These are phyloP conservation scores for Saccharomyces hybrid DNA, from an alignment of 1,139 yeast species.

Conservation along the genomic window DNA sequence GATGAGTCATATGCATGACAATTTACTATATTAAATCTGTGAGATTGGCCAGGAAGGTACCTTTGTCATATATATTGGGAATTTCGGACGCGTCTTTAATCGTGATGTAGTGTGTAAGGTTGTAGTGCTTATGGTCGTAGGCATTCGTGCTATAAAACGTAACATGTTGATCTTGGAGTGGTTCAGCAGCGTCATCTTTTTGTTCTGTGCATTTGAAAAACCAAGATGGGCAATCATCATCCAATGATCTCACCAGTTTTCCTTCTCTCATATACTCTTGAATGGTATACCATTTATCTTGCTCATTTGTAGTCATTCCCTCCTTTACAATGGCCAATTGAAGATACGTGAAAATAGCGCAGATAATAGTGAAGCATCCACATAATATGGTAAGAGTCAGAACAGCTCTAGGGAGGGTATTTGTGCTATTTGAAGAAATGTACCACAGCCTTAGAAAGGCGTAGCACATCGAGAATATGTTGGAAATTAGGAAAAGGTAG, in stretches of 20 bases:
- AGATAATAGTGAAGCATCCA: constrained; percentile 44
- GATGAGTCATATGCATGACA: background rate
- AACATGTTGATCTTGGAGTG: background rate
- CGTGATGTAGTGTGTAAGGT: constrained; percentile 10
- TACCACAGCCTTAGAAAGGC: constrained; percentile 39
- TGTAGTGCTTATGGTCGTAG: constrained; percentile 20
- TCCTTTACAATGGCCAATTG: constrained; percentile 57
- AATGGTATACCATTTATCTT: constrained; percentile 73
- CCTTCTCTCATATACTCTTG: constrained; percentile 51
- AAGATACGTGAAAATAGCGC: constrained; percentile 48
- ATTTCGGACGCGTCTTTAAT: constrained; percentile 14
- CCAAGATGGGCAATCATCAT: constrained; percentile 4
- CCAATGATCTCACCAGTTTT: constrained; percentile 26
- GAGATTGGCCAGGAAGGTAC: constrained; percentile 17
- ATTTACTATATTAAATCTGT: constrained; percentile 6
- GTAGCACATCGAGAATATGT: constrained; percentile 49
- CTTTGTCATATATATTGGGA: constrained; percentile 23
- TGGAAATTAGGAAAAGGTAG: constrained; percentile 48
- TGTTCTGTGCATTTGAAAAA: background rate
- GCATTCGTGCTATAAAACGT: constrained; percentile 27
- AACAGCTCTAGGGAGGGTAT: constrained; percentile 9
- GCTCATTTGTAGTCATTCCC: constrained; percentile 91
- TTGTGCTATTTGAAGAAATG: constrained; percentile 6
- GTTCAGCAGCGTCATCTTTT: constrained; percentile 3
- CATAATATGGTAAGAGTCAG: constrained; percentile 37